phyloP scores from a whole-genome alignment of 345 rosid species.

The Streptanthus diversifolius region DNA sequence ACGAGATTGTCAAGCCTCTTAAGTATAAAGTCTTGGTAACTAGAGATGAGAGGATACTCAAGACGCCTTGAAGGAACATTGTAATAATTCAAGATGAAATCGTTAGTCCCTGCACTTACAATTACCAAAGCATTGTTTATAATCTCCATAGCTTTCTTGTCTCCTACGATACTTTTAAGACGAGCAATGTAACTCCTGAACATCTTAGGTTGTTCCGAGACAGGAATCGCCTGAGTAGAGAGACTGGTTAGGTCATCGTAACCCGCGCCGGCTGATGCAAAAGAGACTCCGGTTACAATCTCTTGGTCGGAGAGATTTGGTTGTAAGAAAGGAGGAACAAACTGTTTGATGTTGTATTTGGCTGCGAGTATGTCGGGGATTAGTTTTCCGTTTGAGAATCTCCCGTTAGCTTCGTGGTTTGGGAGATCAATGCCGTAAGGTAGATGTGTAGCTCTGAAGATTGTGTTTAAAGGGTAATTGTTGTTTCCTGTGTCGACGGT shows the following conservation, averaged over 20 bases:
- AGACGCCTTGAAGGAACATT: constrained; percentile 39
- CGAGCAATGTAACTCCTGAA: constrained; percentile 37
- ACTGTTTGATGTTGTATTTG: constrained; percentile 24
- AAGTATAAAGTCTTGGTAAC: constrained; percentile 51
- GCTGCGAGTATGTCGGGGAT: constrained; percentile 26
- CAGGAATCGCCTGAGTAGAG: constrained; percentile 24
- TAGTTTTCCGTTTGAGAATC: constrained; percentile 35
- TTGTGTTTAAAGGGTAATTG: constrained; percentile 19
- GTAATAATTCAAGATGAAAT: constrained; percentile 44
- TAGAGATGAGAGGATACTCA: constrained; percentile 22
- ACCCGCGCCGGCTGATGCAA: constrained; percentile 33
- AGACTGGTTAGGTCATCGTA: constrained; percentile 20
- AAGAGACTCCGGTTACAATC: constrained; percentile 25
- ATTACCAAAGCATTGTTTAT: constrained; percentile 41
- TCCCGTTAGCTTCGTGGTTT: constrained; percentile 1
- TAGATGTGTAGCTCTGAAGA: constrained; percentile 19
- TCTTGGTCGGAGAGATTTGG: constrained; percentile 28
- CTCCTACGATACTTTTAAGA: constrained; percentile 37
- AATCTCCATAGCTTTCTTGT: constrained; percentile 40
- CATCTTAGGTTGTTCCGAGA: constrained; percentile 42
- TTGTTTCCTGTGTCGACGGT: constrained; percentile 36
- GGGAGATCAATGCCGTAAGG: constrained; percentile 35
- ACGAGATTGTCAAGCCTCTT: constrained; percentile 18
- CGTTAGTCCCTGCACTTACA: constrained; percentile 65
- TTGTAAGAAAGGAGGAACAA: constrained; percentile 33